Conservation (phyloP, 148 eudicot genomes). For the Chenopodium berlandieri region DNA sequence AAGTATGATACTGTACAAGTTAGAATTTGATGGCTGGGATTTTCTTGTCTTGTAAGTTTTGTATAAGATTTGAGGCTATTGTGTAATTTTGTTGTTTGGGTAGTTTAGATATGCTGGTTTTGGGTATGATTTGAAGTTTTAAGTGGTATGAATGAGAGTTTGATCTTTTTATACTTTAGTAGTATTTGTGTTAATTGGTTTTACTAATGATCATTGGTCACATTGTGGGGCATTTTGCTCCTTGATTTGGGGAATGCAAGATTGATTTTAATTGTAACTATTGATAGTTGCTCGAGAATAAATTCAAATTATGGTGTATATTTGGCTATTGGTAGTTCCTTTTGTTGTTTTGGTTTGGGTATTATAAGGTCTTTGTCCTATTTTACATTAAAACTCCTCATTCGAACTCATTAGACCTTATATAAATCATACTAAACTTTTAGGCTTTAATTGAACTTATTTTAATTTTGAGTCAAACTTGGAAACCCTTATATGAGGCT, state of each 20-base stretch:
- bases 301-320: no score
- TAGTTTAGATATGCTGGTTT: no score
- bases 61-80: background rate
- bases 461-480: background rate
- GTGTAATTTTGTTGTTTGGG: background rate
- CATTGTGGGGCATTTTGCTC: background rate
- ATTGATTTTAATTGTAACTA: no score
- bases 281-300: no score
- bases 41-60: no score
- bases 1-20: background rate
- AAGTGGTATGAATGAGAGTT: background rate
- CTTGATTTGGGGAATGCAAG: background rate
- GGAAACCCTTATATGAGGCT: no score
- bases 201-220: background rate
- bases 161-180: background rate
- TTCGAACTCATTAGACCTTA: background rate
- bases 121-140: background rate
- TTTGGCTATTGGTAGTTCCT: background rate
- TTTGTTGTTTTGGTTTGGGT: background rate
- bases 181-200: background rate
- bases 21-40: no score
- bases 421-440: background rate
- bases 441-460: background rate
- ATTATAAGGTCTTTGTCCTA: background rate
- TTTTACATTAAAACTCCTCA: background rate